These are phyloP conservation scores for Xylariaceae sp. DNA, from an alignment of 2,329 filamentous ascomycete species.

Conservation along the genomic window DNA sequence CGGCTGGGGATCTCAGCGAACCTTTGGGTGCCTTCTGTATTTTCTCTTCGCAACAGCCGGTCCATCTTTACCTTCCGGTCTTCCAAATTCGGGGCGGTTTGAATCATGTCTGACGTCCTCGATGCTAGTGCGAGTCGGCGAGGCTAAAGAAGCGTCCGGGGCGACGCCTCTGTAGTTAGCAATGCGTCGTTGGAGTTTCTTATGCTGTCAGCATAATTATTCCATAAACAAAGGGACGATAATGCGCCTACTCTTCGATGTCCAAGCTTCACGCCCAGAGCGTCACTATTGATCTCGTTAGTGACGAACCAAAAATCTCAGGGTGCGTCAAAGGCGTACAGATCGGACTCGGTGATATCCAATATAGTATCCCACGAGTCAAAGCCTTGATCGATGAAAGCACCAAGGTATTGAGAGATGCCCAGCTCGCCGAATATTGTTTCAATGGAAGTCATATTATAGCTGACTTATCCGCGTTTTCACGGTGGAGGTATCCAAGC, in stretches of 20 bases:
- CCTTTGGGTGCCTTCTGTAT: conserved; percentile 79
- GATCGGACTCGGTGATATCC: conserved; percentile 83
- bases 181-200: conserved; percentile 86
- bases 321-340: conserved; percentile 58
- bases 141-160: conserved; percentile 57
- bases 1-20: conserved; percentile 42
- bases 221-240: neutral
- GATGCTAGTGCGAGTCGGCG: conserved; percentile 54
- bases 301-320: conserved; percentile 9
- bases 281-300: conserved; percentile 58
- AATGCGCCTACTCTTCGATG: conserved; percentile 71
- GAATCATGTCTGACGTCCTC: conserved; percentile 64
- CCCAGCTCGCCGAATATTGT: conserved; percentile 76
- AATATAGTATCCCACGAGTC: conserved; percentile 84
- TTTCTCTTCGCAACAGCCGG: conserved; percentile 67
- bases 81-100: conserved; percentile 53
- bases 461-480: conserved; percentile 32
- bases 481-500: conserved; percentile 15
- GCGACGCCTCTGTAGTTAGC: conserved; percentile 72
- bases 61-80: conserved; percentile 51
- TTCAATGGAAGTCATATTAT: conserved; percentile 69
- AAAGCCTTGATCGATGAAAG: conserved; percentile 79
- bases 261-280: conserved; percentile 77
- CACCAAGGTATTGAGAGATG: conserved; percentile 75
- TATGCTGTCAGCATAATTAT: conserved; percentile 4